Evolutionary conservation across 1,284 basidiomycete species (phyloP).

Genomic region (Ganoderma lingzhi): DNA sequence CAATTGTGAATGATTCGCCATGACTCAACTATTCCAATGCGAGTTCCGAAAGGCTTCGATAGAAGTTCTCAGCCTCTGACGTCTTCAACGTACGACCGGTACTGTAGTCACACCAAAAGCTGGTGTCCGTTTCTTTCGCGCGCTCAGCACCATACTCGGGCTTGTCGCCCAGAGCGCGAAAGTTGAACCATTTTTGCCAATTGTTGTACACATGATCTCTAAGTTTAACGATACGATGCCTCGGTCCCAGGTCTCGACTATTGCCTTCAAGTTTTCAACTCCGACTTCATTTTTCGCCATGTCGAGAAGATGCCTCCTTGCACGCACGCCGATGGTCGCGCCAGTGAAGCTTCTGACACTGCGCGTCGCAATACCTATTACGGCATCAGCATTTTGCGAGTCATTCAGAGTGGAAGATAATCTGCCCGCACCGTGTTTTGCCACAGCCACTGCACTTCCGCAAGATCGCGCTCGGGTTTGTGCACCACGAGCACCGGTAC

Average conservation of each 20-base stretch:
- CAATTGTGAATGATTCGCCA: too few relatives aligned
- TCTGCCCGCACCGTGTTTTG: slow-evolving; percentile 33
- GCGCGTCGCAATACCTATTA: not conserved
- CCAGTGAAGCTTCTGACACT: not conserved
- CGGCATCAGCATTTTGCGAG: not conserved
- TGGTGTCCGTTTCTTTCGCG: too few relatives aligned
- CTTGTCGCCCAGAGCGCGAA: too few relatives aligned
- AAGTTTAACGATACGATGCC: not conserved
- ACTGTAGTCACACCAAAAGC: too few relatives aligned
- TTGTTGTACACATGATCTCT: too few relatives aligned
- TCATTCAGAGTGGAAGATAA: not conserved
- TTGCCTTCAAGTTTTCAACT: not conserved
- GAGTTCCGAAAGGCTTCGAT: too few relatives aligned
- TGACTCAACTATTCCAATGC: too few relatives aligned
- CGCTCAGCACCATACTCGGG: too few relatives aligned
- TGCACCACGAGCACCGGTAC: slow-evolving; percentile 59
- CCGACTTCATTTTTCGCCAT: not conserved
- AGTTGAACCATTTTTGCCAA: too few relatives aligned
- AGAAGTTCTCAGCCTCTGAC: too few relatives aligned
- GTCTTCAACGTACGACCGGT: too few relatives aligned
- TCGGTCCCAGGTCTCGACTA: not conserved
- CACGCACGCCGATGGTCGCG: not conserved
- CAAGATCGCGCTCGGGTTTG: slow-evolving; percentile 61
- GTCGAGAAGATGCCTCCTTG: not conserved
- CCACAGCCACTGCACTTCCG: slow-evolving; percentile 49